Conservation (phyloP, 768 basidiomycete genomes). For the Lyophyllum semitale region DNA sequence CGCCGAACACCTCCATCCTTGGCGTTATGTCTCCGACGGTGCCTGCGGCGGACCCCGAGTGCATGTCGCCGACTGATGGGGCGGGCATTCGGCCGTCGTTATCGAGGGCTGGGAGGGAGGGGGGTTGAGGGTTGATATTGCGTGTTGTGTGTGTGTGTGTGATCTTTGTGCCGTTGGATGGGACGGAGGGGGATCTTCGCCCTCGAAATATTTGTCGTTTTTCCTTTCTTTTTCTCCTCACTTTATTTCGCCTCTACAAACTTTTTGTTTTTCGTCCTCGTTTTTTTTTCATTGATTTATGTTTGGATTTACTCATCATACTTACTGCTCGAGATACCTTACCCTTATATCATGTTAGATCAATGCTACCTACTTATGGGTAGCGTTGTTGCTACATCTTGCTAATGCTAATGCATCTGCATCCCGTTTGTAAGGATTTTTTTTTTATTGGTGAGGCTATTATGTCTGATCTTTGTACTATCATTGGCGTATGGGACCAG, state of each 20-base stretch:
- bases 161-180: too few relatives aligned
- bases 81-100: too few relatives aligned
- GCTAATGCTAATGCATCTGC: conserved; percentile 1
- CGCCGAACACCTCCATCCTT: conserved; percentile 43
- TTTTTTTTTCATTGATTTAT: conserved; percentile 4
- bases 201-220: background rate
- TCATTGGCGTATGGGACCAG: too few relatives aligned
- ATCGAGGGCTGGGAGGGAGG: too few relatives aligned
- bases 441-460: background rate
- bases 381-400: background rate
- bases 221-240: background rate
- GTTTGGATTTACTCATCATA: conserved; percentile 10
- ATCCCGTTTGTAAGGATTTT: background rate
- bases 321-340: conserved; percentile 13
- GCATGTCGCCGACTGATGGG: too few relatives aligned
- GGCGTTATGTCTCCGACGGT: conserved; percentile 38
- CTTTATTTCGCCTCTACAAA: background rate
- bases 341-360: conserved; percentile 1
- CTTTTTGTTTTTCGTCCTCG: background rate
- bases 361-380: background rate
- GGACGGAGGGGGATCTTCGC: too few relatives aligned
- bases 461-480: too few relatives aligned
- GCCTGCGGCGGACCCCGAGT: too few relatives aligned
- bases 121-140: too few relatives aligned
- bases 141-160: too few relatives aligned